Percentiles rank a stretch among this genome's conserved stretches.
Conservation (phyloP, 208 protist species). For the Leishmania turanica region DNA sequence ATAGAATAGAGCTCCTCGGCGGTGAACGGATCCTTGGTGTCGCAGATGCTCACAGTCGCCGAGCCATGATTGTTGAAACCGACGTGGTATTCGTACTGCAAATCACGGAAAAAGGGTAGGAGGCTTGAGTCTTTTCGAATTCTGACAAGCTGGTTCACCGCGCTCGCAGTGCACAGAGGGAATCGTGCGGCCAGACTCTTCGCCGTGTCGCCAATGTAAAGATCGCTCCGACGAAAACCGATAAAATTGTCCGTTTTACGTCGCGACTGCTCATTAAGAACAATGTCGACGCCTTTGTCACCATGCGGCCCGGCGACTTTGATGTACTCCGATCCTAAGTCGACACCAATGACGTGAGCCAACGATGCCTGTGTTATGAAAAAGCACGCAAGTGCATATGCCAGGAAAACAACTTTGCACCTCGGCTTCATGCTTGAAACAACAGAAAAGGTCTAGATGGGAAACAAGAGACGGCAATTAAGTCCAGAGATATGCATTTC, state of each 20-base stretch:
- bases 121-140: slow-evolving; percentile 50
- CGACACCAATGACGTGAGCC: slow-evolving; percentile 83
- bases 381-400: slow-evolving; percentile 8
- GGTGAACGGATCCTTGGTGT: slow-evolving; percentile 61
- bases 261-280: slow-evolving; percentile 94
- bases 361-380: neutral
- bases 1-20: slow-evolving; percentile 90
- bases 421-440: neutral
- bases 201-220: slow-evolving; percentile 90
- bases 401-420: neutral
- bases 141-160: slow-evolving; percentile 74
- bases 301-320: slow-evolving; percentile 74
- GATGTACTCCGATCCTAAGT: slow-evolving; percentile 89
- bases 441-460: neutral
- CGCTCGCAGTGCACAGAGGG: slow-evolving; percentile 64
- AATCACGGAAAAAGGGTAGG: slow-evolving; percentile 23
- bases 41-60: slow-evolving; percentile 51
- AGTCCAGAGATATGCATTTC: neutral
- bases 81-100: slow-evolving; percentile 51
- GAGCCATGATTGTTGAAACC: slow-evolving; percentile 51
- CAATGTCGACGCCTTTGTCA: slow-evolving; percentile 86
- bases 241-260: slow-evolving; percentile 93
- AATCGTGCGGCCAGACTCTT: slow-evolving; percentile 89
- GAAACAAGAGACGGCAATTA: neutral
- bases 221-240: slow-evolving; percentile 89